Evolutionary conservation across 1,284 basidiomycete species (phyloP).

Genomic region (Coriolopsis trogii): DNA sequence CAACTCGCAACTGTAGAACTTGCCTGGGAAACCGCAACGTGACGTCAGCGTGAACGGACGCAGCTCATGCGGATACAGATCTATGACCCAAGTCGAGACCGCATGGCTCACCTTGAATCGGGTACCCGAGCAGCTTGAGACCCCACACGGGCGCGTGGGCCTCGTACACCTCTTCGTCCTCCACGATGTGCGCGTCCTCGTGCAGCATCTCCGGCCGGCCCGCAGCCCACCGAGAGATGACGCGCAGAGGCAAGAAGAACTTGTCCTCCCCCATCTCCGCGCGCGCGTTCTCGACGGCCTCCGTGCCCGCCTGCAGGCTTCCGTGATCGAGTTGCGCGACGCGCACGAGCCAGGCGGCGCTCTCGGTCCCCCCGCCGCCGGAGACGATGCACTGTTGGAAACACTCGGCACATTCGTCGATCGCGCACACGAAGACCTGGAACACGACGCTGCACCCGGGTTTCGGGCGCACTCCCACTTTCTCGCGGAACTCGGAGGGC

Average conservation of each 20-base stretch:
- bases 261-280: conserved; percentile 1
- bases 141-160: conserved; percentile 5
- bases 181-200: background rate
- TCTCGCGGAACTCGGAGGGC: conserved; percentile 10
- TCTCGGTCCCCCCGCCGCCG: background rate
- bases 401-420: background rate
- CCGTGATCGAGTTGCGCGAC: background rate
- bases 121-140: conserved; percentile 17
- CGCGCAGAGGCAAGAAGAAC: conserved; percentile 3
- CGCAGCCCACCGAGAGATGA: conserved; percentile 6
- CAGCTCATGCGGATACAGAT: background rate
- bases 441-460: conserved; percentile 5
- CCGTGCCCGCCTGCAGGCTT: background rate
- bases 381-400: background rate
- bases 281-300: background rate
- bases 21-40: background rate
- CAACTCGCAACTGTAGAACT: too few species aligned
- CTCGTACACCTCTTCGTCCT: conserved; percentile 5
- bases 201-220: conserved; percentile 7
- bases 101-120: conserved; percentile 5
- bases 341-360: conserved; percentile 8
- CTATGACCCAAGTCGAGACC: background rate
- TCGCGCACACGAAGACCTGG: conserved; percentile 13
- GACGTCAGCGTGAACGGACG: background rate
- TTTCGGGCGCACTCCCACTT: background rate